Base-by-base conservation (phyloP, 179 eudicot species). In the Patellifolia procumbens region DNA sequence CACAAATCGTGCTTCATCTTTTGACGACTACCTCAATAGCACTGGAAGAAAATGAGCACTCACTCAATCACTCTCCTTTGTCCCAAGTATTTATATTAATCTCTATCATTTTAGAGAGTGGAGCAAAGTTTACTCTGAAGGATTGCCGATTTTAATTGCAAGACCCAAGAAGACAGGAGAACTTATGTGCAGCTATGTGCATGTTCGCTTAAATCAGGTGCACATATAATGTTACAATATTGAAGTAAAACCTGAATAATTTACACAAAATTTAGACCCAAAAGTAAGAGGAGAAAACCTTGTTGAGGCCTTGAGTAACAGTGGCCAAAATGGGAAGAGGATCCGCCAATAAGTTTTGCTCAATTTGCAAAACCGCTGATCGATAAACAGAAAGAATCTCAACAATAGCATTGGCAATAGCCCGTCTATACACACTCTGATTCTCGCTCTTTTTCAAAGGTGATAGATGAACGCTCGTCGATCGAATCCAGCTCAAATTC, bases 261-360 rank as follows among this genome's bases (percentile, higher is more conserved):
- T n/a, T n/a, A n/a, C n/a, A n/a, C n/a, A n/a, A 7, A 66, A 42
- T 11, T n/a, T 7, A 35, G 24, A 11, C 31, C 29, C 60, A 61
- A 19, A 31, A 69, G 9, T 51, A 39, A 13, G 56, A 68, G 45
- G 29, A 28, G 58, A 68, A 37, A 81, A 96, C 99, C 98, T 96
- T 93, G 76, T 93, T 89, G 59, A 96, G 94, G 29, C 99, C 98
- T 78, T 96, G 92, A 74, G 97, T 96, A 78, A 91, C 89, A 56
- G 91, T 91, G 37, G 92, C 90, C 87, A 96, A 81, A 76, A 93
- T 90, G 42, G 97, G 98, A 20, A 91, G 83, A 56, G 89, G 81
- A 82, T 96, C 99, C 29, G 99, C 89, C 88, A 96, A 83, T 81
- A 96, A 81, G 60, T 82, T 93, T 87, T 96, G 98, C 90, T 96